These are phyloP conservation scores for Penicillium lividum DNA, from an alignment of 495 filamentous ascomycete genomes.

Conservation along the genomic window DNA sequence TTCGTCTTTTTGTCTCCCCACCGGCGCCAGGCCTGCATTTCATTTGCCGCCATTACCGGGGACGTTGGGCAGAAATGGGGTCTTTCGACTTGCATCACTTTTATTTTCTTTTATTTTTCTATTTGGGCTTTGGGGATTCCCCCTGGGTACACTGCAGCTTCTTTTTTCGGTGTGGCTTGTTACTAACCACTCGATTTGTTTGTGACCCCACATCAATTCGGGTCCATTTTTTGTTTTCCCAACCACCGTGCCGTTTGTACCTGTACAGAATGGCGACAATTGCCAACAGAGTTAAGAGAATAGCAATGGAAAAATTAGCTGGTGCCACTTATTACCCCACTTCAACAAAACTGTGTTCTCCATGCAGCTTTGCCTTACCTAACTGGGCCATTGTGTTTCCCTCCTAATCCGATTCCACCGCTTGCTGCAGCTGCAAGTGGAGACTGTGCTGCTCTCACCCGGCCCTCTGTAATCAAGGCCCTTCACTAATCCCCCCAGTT, in stretches of 20 bases:
- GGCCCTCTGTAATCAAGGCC: constrained; percentile 34
- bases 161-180: constrained; percentile 16
- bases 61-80: constrained; percentile 43
- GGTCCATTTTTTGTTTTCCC: constrained; percentile 3
- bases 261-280: constrained; percentile 4
- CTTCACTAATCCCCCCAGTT: constrained; percentile 24
- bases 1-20: constrained; percentile 16
- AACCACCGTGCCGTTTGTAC: constrained; percentile 1
- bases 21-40: constrained; percentile 26
- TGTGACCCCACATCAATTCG: constrained; percentile 10
- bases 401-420: constrained; percentile 23
- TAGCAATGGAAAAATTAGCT: background rate
- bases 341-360: constrained; percentile 23
- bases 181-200: constrained; percentile 4
- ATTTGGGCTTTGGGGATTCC: constrained; percentile 2
- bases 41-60: constrained; percentile 38
- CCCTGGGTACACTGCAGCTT: constrained; percentile 19
- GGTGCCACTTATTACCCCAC: constrained; percentile 26
- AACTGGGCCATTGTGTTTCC: constrained; percentile 19
- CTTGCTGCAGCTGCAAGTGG: constrained; percentile 28
- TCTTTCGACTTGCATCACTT: constrained; percentile 26
- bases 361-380: constrained; percentile 29
- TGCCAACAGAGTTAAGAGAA: background rate
- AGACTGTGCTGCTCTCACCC: constrained; percentile 29
- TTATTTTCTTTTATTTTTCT: background rate